phyloP scores from a whole-genome alignment of 306 rosid species.

The Pyrus communis region DNA sequence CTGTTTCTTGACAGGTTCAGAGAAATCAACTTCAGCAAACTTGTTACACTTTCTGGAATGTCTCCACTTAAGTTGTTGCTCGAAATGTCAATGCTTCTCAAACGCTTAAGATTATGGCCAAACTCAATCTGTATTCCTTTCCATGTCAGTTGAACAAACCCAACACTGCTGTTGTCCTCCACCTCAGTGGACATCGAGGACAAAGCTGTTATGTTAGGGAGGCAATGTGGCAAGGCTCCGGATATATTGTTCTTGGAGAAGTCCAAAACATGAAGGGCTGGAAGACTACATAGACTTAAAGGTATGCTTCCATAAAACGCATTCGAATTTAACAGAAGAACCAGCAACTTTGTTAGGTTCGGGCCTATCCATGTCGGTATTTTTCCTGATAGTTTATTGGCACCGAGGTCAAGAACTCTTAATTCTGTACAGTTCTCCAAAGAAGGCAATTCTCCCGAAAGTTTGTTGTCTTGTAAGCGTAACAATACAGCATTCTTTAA shows the following conservation, averaged over 20 bases:
- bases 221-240: not conserved
- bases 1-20: conserved; percentile 21
- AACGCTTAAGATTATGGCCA: not conserved
- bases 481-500: not conserved
- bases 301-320: conserved; percentile 9
- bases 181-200: not conserved
- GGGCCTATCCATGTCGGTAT: conserved; percentile 16
- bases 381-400: conserved; percentile 10
- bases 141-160: not conserved
- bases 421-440: conserved; percentile 9
- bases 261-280: not conserved
- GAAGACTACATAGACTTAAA: not conserved
- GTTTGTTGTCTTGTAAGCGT: not conserved
- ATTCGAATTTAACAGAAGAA: conserved; percentile 6
- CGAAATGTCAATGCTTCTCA: conserved; percentile 25
- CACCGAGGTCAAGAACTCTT: conserved; percentile 11
- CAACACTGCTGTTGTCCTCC: not conserved
- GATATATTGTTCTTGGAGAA: conserved; percentile 3
- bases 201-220: conserved; percentile 12
- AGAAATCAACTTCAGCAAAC: not conserved
- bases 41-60: conserved; percentile 12
- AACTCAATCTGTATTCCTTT: conserved; percentile 13
- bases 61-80: conserved; percentile 13
- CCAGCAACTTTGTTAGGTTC: not conserved
- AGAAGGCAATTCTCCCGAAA: conserved; percentile 16